Conservation (phyloP, 352 stramenopile genomes). For the Globisporangium mamillatum region DNA sequence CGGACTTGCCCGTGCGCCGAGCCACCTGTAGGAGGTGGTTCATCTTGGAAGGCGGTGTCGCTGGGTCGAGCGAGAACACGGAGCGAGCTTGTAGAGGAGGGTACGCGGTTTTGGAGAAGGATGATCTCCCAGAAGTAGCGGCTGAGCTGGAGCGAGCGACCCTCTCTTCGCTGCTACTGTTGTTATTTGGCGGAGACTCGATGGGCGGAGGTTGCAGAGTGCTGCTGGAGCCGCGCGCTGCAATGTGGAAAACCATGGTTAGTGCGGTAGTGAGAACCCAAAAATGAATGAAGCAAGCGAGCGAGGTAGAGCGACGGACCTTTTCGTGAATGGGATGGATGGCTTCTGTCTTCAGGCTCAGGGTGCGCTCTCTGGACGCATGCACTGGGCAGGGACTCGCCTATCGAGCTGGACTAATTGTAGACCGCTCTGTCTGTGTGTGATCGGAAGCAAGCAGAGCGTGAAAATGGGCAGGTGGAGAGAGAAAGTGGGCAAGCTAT, state of each 20-base stretch:
- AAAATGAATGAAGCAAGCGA: neutral
- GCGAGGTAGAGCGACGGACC: constrained; percentile 1
- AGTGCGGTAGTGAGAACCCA: constrained; percentile 4
- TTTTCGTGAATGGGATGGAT: neutral
- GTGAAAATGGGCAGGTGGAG: neutral
- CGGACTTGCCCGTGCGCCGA: constrained; percentile 53
- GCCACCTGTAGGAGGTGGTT: constrained; percentile 67
- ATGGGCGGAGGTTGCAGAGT: constrained; percentile 6
- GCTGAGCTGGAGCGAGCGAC: constrained; percentile 1
- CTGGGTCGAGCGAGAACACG: neutral
- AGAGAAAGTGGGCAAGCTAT: neutral
- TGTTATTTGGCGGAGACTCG: constrained; percentile 5
- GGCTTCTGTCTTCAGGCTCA: neutral
- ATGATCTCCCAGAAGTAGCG: neutral
- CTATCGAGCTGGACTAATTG: neutral
- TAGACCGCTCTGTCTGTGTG: neutral
- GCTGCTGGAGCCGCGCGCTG: constrained; percentile 6
- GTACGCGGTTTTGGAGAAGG: constrained; percentile 4
- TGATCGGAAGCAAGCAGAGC: neutral
- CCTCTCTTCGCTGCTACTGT: constrained; percentile 1
- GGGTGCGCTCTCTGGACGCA: neutral
- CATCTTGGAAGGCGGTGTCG: constrained; percentile 25
- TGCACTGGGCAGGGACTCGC: neutral
- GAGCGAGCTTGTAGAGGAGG: neutral
- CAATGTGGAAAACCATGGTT: constrained; percentile 11